Conservation (phyloP, 2,329 filamentous ascomycete species). For the Alternaria gansuensis region DNA sequence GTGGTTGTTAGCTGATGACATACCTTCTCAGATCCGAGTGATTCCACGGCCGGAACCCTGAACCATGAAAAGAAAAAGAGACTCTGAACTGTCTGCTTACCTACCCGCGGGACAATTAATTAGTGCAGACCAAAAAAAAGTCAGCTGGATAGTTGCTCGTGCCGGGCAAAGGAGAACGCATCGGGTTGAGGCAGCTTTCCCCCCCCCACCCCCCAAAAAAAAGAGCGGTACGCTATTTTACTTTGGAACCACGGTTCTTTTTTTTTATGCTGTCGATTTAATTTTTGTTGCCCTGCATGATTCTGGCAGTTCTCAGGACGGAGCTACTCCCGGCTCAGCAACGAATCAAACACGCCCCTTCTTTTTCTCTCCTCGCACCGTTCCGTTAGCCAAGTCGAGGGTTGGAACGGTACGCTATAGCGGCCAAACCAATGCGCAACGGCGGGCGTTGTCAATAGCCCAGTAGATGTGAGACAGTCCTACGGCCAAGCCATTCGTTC, state of each 20-base stretch:
- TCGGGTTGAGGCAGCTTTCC: not conserved
- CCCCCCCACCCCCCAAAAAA: not conserved
- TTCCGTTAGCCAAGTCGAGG: constrained; percentile 13
- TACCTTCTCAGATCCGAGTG: not conserved
- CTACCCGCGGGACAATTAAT: not conserved
- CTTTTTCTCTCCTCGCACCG: constrained; percentile 10
- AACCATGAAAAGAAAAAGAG: constrained; percentile 2
- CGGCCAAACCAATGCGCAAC: constrained; percentile 4
- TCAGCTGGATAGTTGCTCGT: constrained; percentile 1
- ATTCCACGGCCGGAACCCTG: constrained; percentile 4
- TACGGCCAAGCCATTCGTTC: constrained; percentile 3
- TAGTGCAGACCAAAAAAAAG: not conserved
- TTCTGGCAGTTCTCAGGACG: constrained; percentile 8
- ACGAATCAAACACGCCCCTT: not conserved
- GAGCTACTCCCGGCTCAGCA: constrained; percentile 7
- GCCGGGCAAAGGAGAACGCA: constrained; percentile 1
- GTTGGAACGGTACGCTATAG: constrained; percentile 9
- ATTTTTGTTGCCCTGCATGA: constrained; percentile 9
- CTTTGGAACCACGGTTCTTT: not conserved
- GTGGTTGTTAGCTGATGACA: not conserved
- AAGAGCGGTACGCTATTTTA: not conserved
- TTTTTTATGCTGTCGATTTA: not conserved
- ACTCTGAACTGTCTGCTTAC: not conserved
- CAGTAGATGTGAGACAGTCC: not conserved
- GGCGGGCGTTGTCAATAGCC: constrained; percentile 2